Evolutionary conservation across 2,329 filamentous ascomycete species (phyloP).

Genomic region (Fusarium ramigenum): DNA sequence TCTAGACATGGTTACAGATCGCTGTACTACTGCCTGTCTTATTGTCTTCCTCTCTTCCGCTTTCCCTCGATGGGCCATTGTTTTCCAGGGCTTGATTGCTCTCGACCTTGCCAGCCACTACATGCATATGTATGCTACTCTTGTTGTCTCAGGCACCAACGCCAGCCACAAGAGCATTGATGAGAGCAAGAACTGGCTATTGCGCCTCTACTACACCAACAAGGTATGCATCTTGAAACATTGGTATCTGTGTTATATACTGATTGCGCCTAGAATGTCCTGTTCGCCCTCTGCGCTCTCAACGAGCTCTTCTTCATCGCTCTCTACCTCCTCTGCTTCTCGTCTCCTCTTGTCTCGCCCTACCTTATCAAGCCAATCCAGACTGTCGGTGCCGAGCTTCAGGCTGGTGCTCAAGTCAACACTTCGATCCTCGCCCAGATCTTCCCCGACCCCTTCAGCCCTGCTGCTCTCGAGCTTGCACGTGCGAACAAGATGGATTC

Average conservation of each 20-base stretch:
- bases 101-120: slow-evolving; percentile 96
- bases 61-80: slow-evolving; percentile 90
- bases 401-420: slow-evolving; percentile 75
- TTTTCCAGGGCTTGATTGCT: slow-evolving; percentile 94
- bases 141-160: slow-evolving; percentile 83
- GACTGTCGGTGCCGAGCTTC: slow-evolving; percentile 61
- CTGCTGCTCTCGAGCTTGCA: slow-evolving; percentile 90
- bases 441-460: slow-evolving; percentile 90
- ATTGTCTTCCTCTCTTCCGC: slow-evolving; percentile 94
- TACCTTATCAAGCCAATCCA: slow-evolving; percentile 76
- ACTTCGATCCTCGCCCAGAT: slow-evolving; percentile 76
- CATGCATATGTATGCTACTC: slow-evolving; percentile 98
- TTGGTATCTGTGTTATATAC: neutral
- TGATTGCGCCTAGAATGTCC: slow-evolving; percentile 70
- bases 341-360: slow-evolving; percentile 86
- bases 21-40: slow-evolving; percentile 94
- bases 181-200: slow-evolving; percentile 83
- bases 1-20: slow-evolving; percentile 98
- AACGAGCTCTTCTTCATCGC: slow-evolving; percentile 99
- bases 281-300: slow-evolving; percentile 88
- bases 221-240: slow-evolving; percentile 68
- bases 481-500: slow-evolving; percentile 93
- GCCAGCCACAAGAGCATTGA: slow-evolving; percentile 95
- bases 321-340: slow-evolving; percentile 97
- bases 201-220: slow-evolving; percentile 98